Evolutionary conservation across 331 rosid species (phyloP).

Genomic region (Acacia concinna): DNA sequence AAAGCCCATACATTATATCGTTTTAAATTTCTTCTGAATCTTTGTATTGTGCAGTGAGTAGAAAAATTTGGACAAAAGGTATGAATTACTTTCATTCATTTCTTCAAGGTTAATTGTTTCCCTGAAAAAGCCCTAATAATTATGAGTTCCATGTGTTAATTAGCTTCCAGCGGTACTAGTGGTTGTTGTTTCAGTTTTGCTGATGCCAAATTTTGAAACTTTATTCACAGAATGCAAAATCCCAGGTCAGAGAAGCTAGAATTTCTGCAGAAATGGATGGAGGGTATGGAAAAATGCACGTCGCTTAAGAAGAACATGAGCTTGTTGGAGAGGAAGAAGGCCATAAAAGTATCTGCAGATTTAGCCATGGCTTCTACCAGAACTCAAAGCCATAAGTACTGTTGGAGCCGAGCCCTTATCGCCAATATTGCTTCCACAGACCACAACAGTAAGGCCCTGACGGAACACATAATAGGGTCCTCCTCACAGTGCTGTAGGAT

Average conservation of each 20-base stretch:
- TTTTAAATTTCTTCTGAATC: conserved; percentile 14
- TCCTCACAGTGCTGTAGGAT: not conserved
- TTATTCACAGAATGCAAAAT: conserved; percentile 54
- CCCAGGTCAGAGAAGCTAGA: conserved; percentile 52
- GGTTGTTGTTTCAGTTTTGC: not conserved
- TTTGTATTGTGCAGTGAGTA: not conserved
- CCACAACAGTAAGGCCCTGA: conserved; percentile 14
- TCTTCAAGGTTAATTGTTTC: not conserved
- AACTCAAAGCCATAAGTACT: conserved; percentile 35
- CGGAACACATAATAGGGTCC: conserved; percentile 28
- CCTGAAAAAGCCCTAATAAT: conserved; percentile 33
- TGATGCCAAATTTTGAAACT: not conserved
- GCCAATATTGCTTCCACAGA: conserved; percentile 39
- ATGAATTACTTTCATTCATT: not conserved
- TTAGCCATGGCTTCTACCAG: conserved; percentile 81
- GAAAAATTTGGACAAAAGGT: conserved; percentile 38
- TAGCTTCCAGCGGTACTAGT: not conserved
- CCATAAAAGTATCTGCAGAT: conserved; percentile 75
- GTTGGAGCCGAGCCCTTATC: conserved; percentile 72
- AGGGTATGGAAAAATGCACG: conserved; percentile 51
- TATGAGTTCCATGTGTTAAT: not conserved
- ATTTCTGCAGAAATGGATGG: conserved; percentile 65
- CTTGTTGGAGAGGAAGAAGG: conserved; percentile 62
- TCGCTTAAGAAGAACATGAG: conserved; percentile 46
- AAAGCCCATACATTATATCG: not conserved